These are phyloP conservation scores for Rhazya stricta DNA, from an alignment of 257 asterid species.

Conservation along the genomic window DNA sequence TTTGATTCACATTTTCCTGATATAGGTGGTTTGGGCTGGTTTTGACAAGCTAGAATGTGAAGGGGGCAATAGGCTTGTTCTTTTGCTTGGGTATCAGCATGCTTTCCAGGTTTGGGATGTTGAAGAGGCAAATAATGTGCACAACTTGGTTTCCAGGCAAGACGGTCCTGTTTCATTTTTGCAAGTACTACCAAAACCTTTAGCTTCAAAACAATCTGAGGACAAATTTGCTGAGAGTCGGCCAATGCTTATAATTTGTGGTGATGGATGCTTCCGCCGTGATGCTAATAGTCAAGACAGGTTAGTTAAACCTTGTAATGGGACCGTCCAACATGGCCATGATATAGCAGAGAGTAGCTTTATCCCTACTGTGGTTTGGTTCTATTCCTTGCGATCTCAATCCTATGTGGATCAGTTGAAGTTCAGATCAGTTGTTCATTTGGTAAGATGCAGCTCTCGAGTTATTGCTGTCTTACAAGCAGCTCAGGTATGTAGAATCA, in stretches of 20 bases:
- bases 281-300: constrained; percentile 48
- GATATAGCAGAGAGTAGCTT: constrained; percentile 34
- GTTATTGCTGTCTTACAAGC: constrained; percentile 75
- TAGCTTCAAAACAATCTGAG: constrained; percentile 38
- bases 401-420: constrained; percentile 72
- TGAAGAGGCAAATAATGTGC: constrained; percentile 76
- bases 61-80: constrained; percentile 33
- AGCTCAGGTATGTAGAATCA: constrained; percentile 55
- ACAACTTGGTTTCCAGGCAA: constrained; percentile 66
- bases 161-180: constrained; percentile 88
- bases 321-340: constrained; percentile 39
- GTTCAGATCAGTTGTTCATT: constrained; percentile 77
- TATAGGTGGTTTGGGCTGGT: constrained; percentile 83
- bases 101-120: constrained; percentile 98
- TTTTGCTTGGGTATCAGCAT: constrained; percentile 61
- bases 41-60: constrained; percentile 49
- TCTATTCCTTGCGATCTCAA: constrained; percentile 75
- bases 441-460: constrained; percentile 80
- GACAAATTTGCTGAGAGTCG: constrained; percentile 67
- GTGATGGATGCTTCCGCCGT: constrained; percentile 69
- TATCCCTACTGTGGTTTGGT: constrained; percentile 82
- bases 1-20: constrained; percentile 4
- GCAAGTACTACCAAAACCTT: constrained; percentile 63
- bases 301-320: constrained; percentile 34
- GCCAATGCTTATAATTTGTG: constrained; percentile 74